These are phyloP conservation scores for Petunia hybrid DNA, from an alignment of 305 asterid genomes.

Conservation along the genomic window DNA sequence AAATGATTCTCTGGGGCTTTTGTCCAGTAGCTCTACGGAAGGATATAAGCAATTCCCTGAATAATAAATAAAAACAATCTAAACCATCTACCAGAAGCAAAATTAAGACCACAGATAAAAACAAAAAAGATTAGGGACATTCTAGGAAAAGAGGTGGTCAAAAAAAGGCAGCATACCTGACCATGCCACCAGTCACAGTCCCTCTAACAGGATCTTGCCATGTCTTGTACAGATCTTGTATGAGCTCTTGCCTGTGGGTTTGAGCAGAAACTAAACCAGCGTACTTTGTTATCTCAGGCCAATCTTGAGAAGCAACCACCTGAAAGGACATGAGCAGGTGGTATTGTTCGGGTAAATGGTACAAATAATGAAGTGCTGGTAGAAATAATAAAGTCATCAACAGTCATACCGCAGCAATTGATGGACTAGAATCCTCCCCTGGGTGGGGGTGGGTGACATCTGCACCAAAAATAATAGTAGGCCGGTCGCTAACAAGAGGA, in stretches of 20 bases:
- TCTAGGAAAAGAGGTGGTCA: no score
- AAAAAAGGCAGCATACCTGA: conserved; percentile 56
- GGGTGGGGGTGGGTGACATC: conserved; percentile 97
- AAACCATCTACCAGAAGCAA: background rate
- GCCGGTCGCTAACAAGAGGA: conserved; percentile 89
- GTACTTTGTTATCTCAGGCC: conserved; percentile 95
- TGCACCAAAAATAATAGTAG: conserved; percentile 97
- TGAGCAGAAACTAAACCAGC: conserved; percentile 98
- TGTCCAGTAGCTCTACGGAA: conserved; percentile 92
- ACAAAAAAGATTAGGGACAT: background rate
- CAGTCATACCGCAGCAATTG: conserved; percentile 83
- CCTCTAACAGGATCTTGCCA: conserved; percentile 94
- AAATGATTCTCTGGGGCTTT: conserved; percentile 88
- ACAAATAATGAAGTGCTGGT: background rate
- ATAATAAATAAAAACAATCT: conserved; percentile 61
- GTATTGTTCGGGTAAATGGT: background rate
- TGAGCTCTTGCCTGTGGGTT: conserved; percentile 94
- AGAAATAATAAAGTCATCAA: background rate
- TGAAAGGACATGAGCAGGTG: conserved; percentile 32
- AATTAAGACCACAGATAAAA: conserved; percentile 14
- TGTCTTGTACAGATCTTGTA: conserved; percentile 82
- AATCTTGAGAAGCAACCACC: conserved; percentile 99
- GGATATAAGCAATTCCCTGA: conserved; percentile 91
- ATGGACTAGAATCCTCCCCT: conserved; percentile 96
- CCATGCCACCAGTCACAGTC: conserved; percentile 93